A percentile compares a stretch with the other conserved stretches of the same genome.
These are phyloP conservation scores for Exophiala lecanii-corni DNA, from an alignment of 2,329 filamentous ascomycete genomes.

Conservation along the genomic window DNA sequence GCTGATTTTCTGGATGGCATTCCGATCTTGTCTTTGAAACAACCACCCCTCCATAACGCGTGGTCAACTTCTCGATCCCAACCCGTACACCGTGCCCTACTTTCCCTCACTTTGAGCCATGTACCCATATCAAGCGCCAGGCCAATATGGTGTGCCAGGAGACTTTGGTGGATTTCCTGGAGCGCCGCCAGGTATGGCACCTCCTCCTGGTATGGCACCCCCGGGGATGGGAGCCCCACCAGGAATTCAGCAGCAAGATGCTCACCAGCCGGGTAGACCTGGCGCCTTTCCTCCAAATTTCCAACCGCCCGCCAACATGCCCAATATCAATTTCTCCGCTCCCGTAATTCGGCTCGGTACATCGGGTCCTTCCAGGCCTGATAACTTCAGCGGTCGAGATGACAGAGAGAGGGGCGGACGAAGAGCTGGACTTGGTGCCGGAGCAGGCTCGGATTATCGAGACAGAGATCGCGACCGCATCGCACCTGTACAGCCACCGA, in stretches of 20 bases:
- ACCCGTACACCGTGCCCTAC: too few species aligned
- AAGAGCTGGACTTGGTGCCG: slow-evolving; percentile 56
- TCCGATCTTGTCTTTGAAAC: too few species aligned
- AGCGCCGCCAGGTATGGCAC: slow-evolving; percentile 74
- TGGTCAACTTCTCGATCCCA: too few species aligned
- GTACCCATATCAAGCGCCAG: slow-evolving; percentile 25
- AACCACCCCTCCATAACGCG: too few species aligned
- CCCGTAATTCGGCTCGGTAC: slow-evolving; percentile 92
- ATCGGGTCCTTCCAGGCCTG: slow-evolving; percentile 59
- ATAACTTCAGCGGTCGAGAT: slow-evolving; percentile 40
- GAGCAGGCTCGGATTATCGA: slow-evolving; percentile 36
- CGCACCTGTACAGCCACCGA: slow-evolving; percentile 70
- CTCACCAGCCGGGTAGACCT: slow-evolving; percentile 72
- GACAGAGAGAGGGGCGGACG: slow-evolving; percentile 46
- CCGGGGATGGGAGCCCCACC: slow-evolving; percentile 74
- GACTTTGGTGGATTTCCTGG: slow-evolving; percentile 69
- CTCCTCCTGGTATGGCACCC: slow-evolving; percentile 72
- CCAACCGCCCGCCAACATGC: slow-evolving; percentile 84
- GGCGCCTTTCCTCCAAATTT: slow-evolving; percentile 77
- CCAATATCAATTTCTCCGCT: slow-evolving; percentile 97
- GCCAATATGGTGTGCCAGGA: slow-evolving; percentile 68
- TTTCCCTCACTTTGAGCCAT: neutral
- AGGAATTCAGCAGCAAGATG: slow-evolving; percentile 70
- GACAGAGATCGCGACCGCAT: slow-evolving; percentile 63
- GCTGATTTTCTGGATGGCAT: too few species aligned